phyloP scores from a whole-genome alignment of 2,329 filamentous ascomycete genomes.

The Monosporascus sp. region DNA sequence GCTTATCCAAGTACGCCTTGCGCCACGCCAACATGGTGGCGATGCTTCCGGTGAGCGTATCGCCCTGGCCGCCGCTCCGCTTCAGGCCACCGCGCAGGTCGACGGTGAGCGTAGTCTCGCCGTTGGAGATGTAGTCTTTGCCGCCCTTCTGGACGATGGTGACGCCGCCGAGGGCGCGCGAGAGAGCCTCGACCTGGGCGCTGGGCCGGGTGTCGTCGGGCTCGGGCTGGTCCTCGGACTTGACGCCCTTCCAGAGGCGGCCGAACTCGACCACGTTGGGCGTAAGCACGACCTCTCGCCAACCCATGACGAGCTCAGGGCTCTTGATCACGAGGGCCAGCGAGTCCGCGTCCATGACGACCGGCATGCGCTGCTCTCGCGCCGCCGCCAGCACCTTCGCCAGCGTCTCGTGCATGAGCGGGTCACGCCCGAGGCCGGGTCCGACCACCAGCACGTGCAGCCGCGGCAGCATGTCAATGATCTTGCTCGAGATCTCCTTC shows the following conservation, averaged over 20 bases:
- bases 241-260: conserved; percentile 69
- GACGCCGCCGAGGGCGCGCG: conserved; percentile 75
- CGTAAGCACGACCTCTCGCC: conserved; percentile 79
- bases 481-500: conserved; percentile 55
- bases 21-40: conserved; percentile 88
- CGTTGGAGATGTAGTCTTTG: conserved; percentile 79
- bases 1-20: conserved; percentile 73
- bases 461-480: conserved; percentile 76
- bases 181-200: conserved; percentile 57
- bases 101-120: conserved; percentile 65
- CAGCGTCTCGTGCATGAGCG: conserved; percentile 83
- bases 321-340: conserved; percentile 70
- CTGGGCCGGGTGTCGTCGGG: conserved; percentile 26
- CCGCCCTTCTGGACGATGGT: conserved; percentile 87
- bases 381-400: conserved; percentile 75
- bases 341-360: conserved; percentile 90
- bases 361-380: conserved; percentile 62
- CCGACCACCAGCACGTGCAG: conserved; percentile 91
- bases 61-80: conserved; percentile 88
- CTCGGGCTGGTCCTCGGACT: conserved; percentile 38
- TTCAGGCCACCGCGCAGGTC: conserved; percentile 80
- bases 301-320: conserved; percentile 74
- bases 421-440: conserved; percentile 84
- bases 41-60: conserved; percentile 85
- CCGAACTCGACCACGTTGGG: conserved; percentile 94